Evolutionary conservation across 371 early-diverging fungal species (phyloP), one percentile per base, ranked within the genome.

Genomic region (Umbelopsis sp.): DNA sequence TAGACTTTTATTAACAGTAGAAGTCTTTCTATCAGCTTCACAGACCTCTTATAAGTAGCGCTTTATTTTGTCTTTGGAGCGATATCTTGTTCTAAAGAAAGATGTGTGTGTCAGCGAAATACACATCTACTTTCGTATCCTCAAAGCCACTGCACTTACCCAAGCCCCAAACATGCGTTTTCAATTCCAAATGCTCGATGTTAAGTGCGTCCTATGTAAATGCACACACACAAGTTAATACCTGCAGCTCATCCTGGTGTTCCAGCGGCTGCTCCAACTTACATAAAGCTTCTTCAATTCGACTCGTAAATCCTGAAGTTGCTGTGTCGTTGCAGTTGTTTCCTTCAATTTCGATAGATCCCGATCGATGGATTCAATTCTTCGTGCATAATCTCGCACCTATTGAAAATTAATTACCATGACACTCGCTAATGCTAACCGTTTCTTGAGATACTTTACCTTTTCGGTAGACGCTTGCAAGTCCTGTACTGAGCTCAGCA

Each of bases 81-180:
- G 14, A 57, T 57, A 35, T 57, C 57, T 57, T 57, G 57, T 57
- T 57, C 57, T 57, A 29, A 24, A 4, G 18, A 35, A 22, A 22
- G 22, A 22, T 22, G 22, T 18, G 35, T 29, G 1, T 11, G 18
- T 57, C 57, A 12, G 8, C 4, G 48, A 20, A 12, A 18, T 6
- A 46, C 11, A 46, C 48, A 22, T 29, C 29, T 1, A 20, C 41
- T 41, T 7, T 48, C 8, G 35, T 18, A 12, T 18, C 29, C 4
- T 18, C 18, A 57, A 32, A 57, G 10, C 50, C 7, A 22, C 32
- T 63, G 16, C 22, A 7, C 35, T 71, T 76, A 77, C 83, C 91
- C 69, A 91, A 76, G 65, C 90, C 90, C 92, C 91, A 91, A 18
- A 91, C 87, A 67, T 89, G 91, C 9, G 89, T 88, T 75, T 91